Percentiles rank a stretch among this genome's conserved stretches.
phyloP scores from a whole-genome alignment of 257 asterid species.

The Agastache rugosa region DNA sequence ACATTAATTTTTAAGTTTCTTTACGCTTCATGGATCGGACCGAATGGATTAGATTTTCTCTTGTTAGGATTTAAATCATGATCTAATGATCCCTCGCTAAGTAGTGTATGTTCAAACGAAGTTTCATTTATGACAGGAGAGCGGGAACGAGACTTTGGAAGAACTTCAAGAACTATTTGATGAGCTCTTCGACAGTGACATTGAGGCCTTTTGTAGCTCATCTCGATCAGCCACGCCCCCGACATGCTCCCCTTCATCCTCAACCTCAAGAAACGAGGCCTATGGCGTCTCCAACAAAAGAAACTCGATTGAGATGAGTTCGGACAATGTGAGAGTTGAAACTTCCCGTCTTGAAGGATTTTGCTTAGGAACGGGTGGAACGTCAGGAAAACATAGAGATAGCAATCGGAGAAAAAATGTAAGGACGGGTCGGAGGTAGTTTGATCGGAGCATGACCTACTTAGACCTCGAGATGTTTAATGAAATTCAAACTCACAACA shows the following conservation, averaged over 20 bases:
- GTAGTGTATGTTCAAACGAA: constrained; percentile 41
- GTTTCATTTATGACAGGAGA: constrained; percentile 59
- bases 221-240: constrained; percentile 47
- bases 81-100: constrained; percentile 23
- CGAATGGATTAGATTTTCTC: not conserved
- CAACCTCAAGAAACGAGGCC: constrained; percentile 35
- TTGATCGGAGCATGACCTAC: not conserved
- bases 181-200: constrained; percentile 61
- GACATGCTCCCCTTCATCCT: constrained; percentile 47
- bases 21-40: not conserved
- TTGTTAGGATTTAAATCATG: not conserved
- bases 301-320: constrained; percentile 41
- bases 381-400: constrained; percentile 41
- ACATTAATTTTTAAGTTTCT: not conserved
- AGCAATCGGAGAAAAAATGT: constrained; percentile 47
- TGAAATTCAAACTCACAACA: not conserved
- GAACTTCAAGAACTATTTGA: constrained; percentile 72
- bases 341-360: constrained; percentile 51
- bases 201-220: constrained; percentile 46
- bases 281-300: constrained; percentile 40
- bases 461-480: not conserved
- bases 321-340: constrained; percentile 25
- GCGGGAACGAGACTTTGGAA: constrained; percentile 61
- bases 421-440: constrained; percentile 46
- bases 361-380: constrained; percentile 60